phyloP scores from a whole-genome alignment of 306 rosid species.

The Styphnolobium japonicum region DNA sequence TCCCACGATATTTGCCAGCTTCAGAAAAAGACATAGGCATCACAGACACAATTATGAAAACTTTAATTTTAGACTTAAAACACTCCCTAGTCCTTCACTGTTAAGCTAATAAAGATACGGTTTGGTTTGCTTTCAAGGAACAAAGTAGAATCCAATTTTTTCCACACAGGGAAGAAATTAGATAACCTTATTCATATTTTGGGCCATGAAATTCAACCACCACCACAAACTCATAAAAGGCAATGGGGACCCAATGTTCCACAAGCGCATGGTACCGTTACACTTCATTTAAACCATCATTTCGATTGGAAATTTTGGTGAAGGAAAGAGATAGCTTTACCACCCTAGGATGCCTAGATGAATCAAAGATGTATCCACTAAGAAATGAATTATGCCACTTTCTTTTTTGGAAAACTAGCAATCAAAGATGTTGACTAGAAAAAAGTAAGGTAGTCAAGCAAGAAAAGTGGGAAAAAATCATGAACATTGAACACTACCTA shows the following conservation, averaged over 20 bases:
- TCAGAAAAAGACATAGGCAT: conserved; percentile 26
- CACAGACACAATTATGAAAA: conserved; percentile 18
- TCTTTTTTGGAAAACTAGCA: background rate
- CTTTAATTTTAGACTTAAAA: conserved; percentile 13
- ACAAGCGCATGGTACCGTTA: conserved; percentile 28
- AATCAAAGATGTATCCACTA: conserved; percentile 34
- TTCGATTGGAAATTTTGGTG: conserved; percentile 24
- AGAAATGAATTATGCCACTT: conserved; percentile 13
- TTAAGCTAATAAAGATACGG: background rate
- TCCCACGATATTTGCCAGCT: conserved; percentile 20
- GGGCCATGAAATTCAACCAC: conserved; percentile 31
- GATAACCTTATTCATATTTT: background rate
- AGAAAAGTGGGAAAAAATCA: background rate
- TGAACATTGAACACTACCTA: background rate
- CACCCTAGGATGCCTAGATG: conserved; percentile 19
- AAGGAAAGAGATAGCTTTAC: conserved; percentile 18
- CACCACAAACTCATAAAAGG: conserved; percentile 29
- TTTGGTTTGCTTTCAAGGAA: conserved; percentile 23
- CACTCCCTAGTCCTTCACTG: background rate
- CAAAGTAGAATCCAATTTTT: conserved; percentile 32
- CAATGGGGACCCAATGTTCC: conserved; percentile 31
- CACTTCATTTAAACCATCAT: conserved; percentile 26
- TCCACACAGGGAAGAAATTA: background rate
- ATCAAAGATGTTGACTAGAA: conserved; percentile 12
- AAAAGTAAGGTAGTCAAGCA: conserved; percentile 4